Evolutionary conservation across 805 yeast genomes (phyloP), one percentile per base, ranked within the genome.

Genomic region (Priceomyces castillae): DNA sequence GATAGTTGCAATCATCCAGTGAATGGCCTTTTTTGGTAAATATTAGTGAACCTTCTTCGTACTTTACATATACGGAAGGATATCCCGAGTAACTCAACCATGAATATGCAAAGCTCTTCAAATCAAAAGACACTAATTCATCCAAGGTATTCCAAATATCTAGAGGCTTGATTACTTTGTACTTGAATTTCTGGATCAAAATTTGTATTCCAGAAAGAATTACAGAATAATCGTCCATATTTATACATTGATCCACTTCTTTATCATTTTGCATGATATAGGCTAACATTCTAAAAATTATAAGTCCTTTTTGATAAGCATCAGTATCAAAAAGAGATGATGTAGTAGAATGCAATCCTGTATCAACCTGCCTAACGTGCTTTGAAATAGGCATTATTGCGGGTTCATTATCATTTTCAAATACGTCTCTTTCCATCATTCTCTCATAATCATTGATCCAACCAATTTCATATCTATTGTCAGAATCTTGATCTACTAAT

Each of bases 41-140:
- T 12, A 14, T 17, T 11, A 37, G n/a, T 15, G 19, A 14, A 3
- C 19, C 30, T 9, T 37, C 31, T 12, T 15, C 7, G 6, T 14
- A 26, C 7, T 14, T 14, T 3, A 56, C 53, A 37, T 41, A 49
- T 5, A 84, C 53, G 2, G 78, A 56, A 4, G 90, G 89, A 41
- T 64, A 75, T 1, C 90, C 90, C 0, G 82, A 71, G 11, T 73
- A 59, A 53, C 78, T 71, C 2, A 76, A 61, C 90, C 89, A 84
- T 1, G 86, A 74, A 47, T 77, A 74, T 47, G 76, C 64, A 41
- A 82, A 77, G 0, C 74, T 64, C 17, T 73, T 60, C n/a, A 81
- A 52, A 52, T 80, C 82, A 35, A 69, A 54, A 4, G 67, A 54
- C 2, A 65, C 53, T 2, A 47, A 43, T 36, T 67, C 48, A 53